Percentiles rank a stretch among this genome's conserved stretches.
Evolutionary conservation across 192 early-diverging fungal genomes (phyloP).

Genomic region (Umbelopsis sp.): DNA sequence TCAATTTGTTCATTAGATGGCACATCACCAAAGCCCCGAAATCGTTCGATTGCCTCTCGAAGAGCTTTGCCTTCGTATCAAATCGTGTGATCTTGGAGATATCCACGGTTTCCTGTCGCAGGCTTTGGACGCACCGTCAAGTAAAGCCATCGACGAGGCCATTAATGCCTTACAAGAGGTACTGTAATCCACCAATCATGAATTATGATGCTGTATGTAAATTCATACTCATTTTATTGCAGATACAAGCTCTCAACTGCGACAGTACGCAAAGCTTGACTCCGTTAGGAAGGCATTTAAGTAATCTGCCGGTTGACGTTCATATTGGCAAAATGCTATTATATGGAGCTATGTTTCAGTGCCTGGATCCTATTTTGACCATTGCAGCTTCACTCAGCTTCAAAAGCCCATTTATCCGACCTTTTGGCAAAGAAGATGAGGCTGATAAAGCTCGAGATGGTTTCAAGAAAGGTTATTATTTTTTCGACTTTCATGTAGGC

Average conservation of each 20-base stretch:
- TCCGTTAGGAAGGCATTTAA: conserved; percentile 62
- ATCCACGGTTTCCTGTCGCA: conserved; percentile 47
- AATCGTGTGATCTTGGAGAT: conserved; percentile 51
- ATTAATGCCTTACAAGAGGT: conserved; percentile 54
- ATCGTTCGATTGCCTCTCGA: conserved; percentile 73
- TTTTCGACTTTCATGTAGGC: no score
- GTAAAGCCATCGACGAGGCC: conserved; percentile 47
- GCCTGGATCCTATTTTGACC: conserved; percentile 64
- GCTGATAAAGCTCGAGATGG: conserved; percentile 45
- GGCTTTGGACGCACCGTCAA: conserved; percentile 63
- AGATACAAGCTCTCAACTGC: conserved; percentile 50
- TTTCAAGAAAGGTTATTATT: conserved; percentile 41
- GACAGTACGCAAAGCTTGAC: conserved; percentile 49
- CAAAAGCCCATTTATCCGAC: conserved; percentile 45
- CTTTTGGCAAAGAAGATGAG: conserved; percentile 56
- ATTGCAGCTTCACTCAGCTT: conserved; percentile 61
- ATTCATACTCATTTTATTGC: conserved; percentile 5
- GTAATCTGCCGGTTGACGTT: conserved; percentile 68
- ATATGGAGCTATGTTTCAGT: conserved; percentile 64
- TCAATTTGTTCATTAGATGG: conserved; percentile 38
- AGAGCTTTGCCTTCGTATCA: conserved; percentile 70
- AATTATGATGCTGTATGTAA: neutral
- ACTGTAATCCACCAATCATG: conserved; percentile 31
- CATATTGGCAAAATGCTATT: conserved; percentile 74
- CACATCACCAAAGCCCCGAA: conserved; percentile 65